Conservation (phyloP, 179 eudicot genomes). For the Camellia oleifera region DNA sequence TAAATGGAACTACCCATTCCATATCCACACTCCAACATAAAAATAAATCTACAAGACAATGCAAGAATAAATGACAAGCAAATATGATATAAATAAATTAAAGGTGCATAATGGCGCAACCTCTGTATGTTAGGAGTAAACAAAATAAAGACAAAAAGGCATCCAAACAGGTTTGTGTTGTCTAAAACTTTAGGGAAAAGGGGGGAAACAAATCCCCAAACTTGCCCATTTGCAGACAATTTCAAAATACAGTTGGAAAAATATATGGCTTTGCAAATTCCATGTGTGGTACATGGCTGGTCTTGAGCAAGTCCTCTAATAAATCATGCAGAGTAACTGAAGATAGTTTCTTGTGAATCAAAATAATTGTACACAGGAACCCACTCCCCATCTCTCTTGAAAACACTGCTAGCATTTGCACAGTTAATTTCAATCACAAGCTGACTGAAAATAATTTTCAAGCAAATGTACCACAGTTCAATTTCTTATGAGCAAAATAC, state of each 20-base stretch:
- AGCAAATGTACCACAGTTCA: background rate
- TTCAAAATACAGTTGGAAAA: background rate
- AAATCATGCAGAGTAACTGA: background rate
- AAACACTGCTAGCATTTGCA: background rate
- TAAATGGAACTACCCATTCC: too few species aligned
- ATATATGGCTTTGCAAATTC: background rate
- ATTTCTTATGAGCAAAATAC: background rate
- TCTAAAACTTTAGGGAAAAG: background rate
- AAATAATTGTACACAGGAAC: background rate
- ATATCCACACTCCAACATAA: too few species aligned
- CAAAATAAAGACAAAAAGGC: background rate
- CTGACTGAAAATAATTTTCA: background rate
- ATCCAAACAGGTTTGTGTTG: background rate
- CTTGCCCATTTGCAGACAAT: background rate
- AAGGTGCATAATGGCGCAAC: background rate
- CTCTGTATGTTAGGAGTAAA: background rate
- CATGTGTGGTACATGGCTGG: background rate
- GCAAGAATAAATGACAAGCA: background rate
- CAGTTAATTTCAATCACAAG: background rate
- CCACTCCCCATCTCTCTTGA: background rate
- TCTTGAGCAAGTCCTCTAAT: background rate
- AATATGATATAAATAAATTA: background rate
- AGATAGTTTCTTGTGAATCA: background rate
- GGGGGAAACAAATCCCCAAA: background rate
- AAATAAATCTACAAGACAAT: too few species aligned